These are phyloP conservation scores for Globisporangium perplexum DNA, from an alignment of 352 stramenopile species.

Conservation along the genomic window DNA sequence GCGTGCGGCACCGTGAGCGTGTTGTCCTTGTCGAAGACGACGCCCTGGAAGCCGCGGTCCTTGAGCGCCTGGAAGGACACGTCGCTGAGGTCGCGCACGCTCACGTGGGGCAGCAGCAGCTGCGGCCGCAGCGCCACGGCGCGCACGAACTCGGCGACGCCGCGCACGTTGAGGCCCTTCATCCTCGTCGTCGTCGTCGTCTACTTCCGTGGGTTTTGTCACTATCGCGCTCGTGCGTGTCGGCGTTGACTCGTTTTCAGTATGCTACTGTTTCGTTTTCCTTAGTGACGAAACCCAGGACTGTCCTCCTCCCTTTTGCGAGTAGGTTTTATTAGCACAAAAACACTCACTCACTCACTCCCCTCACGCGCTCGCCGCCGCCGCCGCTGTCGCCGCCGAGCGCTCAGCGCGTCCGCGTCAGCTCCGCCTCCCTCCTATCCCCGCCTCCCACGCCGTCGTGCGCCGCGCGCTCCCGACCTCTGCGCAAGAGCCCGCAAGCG, in stretches of 20 bases:
- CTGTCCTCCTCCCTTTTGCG: not conserved
- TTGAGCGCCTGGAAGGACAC: constrained; percentile 72
- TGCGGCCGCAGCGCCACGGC: constrained; percentile 62
- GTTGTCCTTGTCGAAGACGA: constrained; percentile 98
- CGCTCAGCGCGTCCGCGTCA: not conserved
- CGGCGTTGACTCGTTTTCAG: too few relatives aligned
- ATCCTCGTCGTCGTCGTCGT: constrained; percentile 23
- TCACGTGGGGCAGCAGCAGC: constrained; percentile 77
- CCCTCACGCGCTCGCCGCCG: not conserved
- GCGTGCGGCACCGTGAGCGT: constrained; percentile 93
- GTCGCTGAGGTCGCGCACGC: constrained; percentile 80
- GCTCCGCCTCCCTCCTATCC: not conserved
- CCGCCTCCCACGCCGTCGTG: not conserved
- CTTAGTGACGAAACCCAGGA: not conserved
- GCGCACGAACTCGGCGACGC: constrained; percentile 78
- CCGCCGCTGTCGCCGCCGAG: not conserved
- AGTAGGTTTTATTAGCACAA: not conserved
- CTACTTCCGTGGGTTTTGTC: not conserved
- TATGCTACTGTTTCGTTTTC: not conserved
- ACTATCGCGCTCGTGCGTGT: not conserved
- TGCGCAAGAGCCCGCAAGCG: too few relatives aligned
- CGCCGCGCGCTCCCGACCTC: not conserved
- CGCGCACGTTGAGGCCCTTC: constrained; percentile 73
- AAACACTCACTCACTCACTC: constrained; percentile 1
- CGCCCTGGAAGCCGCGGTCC: constrained; percentile 84